A percentile compares a stretch with the other conserved stretches of the same genome.
Conservation (phyloP, 129 eudicot genomes). For the Flaveria trinervia region DNA sequence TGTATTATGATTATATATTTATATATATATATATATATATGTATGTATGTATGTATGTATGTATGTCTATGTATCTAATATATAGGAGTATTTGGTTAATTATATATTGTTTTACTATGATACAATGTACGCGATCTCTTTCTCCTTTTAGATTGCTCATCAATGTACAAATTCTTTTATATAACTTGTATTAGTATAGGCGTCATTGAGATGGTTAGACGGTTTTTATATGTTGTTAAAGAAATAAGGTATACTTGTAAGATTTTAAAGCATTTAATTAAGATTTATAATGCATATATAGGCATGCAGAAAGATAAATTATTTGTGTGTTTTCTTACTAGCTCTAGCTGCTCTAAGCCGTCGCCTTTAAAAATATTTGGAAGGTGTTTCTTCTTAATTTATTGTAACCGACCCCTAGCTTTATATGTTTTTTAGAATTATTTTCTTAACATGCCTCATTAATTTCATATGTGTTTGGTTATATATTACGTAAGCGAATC, state of each 20-base stretch:
- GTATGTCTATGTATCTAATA: neutral
- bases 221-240: neutral
- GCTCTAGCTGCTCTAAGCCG: neutral
- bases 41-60: slow-evolving; percentile 2
- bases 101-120: neutral
- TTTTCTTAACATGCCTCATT: neutral
- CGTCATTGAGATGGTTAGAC: slow-evolving; percentile 2
- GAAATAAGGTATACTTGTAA: neutral
- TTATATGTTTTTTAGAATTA: neutral
- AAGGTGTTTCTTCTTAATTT: too few relatives aligned
- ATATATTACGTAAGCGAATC: neutral
- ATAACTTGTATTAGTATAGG: neutral
- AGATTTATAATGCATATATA: too few relatives aligned
- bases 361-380: neutral
- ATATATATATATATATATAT: neutral
- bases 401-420: too few relatives aligned
- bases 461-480: slow-evolving; percentile 16
- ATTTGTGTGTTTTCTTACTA: too few relatives aligned
- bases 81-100: too few relatives aligned
- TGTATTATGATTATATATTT: neutral
- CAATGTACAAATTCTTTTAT: neutral
- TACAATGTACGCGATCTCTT: slow-evolving; percentile 19
- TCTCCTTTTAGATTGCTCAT: slow-evolving; percentile 15
- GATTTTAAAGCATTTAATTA: too few relatives aligned
- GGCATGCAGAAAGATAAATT: too few relatives aligned